A percentile compares a stretch with the other conserved stretches of the same genome.
Conservation (phyloP, 306 rosid genomes). For the Carpinus viminea region DNA sequence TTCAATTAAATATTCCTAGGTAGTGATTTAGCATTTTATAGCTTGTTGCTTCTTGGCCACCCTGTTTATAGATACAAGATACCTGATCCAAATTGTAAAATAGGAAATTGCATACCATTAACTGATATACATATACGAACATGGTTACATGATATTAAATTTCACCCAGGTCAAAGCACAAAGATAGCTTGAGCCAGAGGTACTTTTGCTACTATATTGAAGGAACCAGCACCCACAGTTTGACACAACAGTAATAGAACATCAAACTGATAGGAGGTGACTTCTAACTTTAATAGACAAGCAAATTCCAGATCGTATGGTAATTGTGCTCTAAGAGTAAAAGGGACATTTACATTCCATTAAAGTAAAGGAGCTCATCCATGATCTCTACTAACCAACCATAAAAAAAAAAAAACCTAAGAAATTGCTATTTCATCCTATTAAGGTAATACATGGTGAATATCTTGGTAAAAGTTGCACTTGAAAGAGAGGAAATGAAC, state of each 20-base stretch:
- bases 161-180: slow-evolving; percentile 12
- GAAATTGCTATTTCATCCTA: not conserved
- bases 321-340: not conserved
- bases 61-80: slow-evolving; percentile 19
- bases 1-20: no score
- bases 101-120: slow-evolving; percentile 12
- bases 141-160: slow-evolving; percentile 1
- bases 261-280: not conserved
- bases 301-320: not conserved
- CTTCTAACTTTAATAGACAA: not conserved
- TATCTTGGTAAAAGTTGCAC: not conserved
- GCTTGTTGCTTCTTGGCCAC: slow-evolving; percentile 13
- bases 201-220: not conserved
- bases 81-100: not conserved
- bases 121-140: slow-evolving; percentile 18
- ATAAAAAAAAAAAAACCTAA: not conserved
- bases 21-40: no score
- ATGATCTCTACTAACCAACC: not conserved
- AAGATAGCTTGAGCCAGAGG: not conserved
- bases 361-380: not conserved
- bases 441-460: not conserved
- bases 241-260: not conserved
- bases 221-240: not conserved
- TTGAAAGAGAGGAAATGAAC: not conserved
- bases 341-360: not conserved